Percentiles rank a stretch among this genome's conserved stretches.
Evolutionary conservation across 2,329 filamentous ascomycete genomes (phyloP).

Genomic region (Cladosporium sp.): DNA sequence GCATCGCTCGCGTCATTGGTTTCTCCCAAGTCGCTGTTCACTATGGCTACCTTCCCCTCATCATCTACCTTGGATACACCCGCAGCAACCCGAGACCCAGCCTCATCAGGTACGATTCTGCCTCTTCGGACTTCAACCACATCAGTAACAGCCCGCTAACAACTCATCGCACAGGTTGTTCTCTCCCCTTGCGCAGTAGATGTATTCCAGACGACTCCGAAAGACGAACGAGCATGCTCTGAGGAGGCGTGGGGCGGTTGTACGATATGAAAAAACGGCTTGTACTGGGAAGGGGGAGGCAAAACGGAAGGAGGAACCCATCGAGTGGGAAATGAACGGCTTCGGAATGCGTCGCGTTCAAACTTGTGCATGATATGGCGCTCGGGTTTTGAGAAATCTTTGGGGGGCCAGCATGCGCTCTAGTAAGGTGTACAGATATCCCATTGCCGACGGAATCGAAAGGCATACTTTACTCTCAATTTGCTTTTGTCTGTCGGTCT

Average conservation of each 20-base stretch:
- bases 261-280: slow-evolving; percentile 16
- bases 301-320: background rate
- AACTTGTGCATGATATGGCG: slow-evolving; percentile 11
- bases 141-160: slow-evolving; percentile 12
- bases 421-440: slow-evolving; percentile 8
- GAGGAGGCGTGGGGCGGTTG: slow-evolving; percentile 6
- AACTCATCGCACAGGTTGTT: slow-evolving; percentile 21
- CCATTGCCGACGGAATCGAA: slow-evolving; percentile 15
- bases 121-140: background rate
- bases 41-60: slow-evolving; percentile 95
- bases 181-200: slow-evolving; percentile 30
- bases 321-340: too few relatives aligned
- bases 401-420: background rate
- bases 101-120: slow-evolving; percentile 55
- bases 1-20: slow-evolving; percentile 95
- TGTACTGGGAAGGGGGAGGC: background rate
- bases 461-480: slow-evolving; percentile 14
- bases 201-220: background rate
- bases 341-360: too few relatives aligned
- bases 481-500: too few relatives aligned
- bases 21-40: slow-evolving; percentile 89
- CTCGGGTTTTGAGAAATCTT: slow-evolving; percentile 2
- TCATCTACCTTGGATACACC: slow-evolving; percentile 96
- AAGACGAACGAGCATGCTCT: background rate
- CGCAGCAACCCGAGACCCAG: slow-evolving; percentile 87